Conservation (phyloP, 2,329 filamentous ascomycete species). For the Anisogramma anomala region DNA sequence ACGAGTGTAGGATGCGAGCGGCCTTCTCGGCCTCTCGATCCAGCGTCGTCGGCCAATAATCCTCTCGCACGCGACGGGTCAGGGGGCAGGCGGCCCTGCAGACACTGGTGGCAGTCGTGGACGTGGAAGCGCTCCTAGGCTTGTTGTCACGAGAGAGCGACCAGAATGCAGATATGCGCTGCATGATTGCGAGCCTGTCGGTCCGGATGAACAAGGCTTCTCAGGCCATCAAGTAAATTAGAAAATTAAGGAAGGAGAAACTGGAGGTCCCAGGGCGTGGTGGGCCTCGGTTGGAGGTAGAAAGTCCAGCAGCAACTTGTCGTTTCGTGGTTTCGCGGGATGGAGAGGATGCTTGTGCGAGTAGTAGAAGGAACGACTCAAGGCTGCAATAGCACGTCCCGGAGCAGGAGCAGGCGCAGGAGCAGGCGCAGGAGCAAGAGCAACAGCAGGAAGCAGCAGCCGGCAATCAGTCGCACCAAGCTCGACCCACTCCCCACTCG, state of each 20-base stretch:
- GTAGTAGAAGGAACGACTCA: too few species aligned
- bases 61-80: conserved; percentile 21
- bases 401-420: too few species aligned
- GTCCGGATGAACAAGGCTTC: conserved; percentile 1
- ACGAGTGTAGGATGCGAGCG: conserved; percentile 76
- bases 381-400: too few species aligned
- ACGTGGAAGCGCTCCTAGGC: conserved; percentile 13
- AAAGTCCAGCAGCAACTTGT: too few species aligned
- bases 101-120: conserved; percentile 1
- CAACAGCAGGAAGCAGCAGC: neutral
- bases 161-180: conserved; percentile 35
- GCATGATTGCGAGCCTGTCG: conserved; percentile 24
- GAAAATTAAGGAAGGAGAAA: conserved; percentile 15
- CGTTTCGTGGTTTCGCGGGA: too few species aligned
- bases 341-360: too few species aligned
- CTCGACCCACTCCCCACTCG: too few species aligned
- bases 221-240: conserved; percentile 13
- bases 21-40: conserved; percentile 89
- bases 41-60: conserved; percentile 46
- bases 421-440: neutral
- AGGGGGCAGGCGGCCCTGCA: conserved; percentile 13
- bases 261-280: too few species aligned
- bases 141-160: conserved; percentile 26
- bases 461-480: neutral
- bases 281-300: too few species aligned